Percentiles rank a stretch among this genome's conserved stretches.
Conservation (phyloP, 352 stramenopile species). For the Globisporangium nodosum region DNA sequence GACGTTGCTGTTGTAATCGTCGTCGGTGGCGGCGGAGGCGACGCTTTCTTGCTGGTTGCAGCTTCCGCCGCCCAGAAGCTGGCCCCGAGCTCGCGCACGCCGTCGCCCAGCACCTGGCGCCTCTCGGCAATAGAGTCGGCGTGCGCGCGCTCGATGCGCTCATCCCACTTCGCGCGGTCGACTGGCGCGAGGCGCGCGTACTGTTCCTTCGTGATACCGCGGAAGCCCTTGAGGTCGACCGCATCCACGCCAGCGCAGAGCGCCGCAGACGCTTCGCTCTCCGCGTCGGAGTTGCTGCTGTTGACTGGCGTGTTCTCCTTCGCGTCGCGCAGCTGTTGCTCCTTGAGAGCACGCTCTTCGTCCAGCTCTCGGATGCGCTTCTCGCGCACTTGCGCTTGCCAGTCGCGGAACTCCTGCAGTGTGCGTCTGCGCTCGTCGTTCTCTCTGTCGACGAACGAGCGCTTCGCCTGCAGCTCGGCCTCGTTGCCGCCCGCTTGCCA, state of each 20-base stretch:
- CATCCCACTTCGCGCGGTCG: slow-evolving; percentile 52
- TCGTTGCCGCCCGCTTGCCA: slow-evolving; percentile 88
- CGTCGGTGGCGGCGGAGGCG: not conserved
- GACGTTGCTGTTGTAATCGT: not conserved
- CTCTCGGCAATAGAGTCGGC: slow-evolving; percentile 29
- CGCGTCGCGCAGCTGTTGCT: slow-evolving; percentile 9
- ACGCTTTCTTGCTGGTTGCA: not conserved
- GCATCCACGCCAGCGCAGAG: not conserved
- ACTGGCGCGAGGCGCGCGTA: slow-evolving; percentile 37
- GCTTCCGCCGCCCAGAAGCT: slow-evolving; percentile 42
- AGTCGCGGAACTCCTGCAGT: slow-evolving; percentile 76
- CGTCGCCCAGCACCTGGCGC: slow-evolving; percentile 35
- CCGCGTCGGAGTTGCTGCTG: not conserved
- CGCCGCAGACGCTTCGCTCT: not conserved
- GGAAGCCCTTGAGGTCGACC: slow-evolving; percentile 47
- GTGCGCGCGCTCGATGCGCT: slow-evolving; percentile 47
- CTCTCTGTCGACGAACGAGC: slow-evolving; percentile 70
- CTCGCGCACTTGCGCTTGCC: slow-evolving; percentile 64
- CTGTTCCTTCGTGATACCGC: slow-evolving; percentile 59
- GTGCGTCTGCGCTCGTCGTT: slow-evolving; percentile 58
- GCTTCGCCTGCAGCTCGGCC: slow-evolving; percentile 78
- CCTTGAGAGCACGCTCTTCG: slow-evolving; percentile 20
- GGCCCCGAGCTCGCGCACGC: slow-evolving; percentile 32
- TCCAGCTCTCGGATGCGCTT: slow-evolving; percentile 56
- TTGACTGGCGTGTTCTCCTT: slow-evolving; percentile 6